Evolutionary conservation across 2,329 filamentous ascomycete species (phyloP).

Genomic region (Parastagonospora avenae): DNA sequence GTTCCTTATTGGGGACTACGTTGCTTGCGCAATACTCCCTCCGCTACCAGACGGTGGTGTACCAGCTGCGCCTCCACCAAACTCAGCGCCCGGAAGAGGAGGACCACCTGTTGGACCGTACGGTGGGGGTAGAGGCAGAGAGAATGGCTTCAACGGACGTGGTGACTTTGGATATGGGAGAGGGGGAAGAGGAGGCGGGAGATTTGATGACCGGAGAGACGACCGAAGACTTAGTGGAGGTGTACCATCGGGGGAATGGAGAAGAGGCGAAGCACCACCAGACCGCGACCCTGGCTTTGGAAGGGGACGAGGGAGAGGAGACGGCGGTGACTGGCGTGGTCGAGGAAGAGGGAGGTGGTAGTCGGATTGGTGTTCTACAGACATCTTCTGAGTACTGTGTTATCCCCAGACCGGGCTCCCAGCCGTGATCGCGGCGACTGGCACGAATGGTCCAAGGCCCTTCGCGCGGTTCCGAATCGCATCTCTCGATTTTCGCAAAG

Average conservation of each 20-base stretch:
- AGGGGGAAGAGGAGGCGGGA: slow-evolving; percentile 42
- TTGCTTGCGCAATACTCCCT: slow-evolving; percentile 80
- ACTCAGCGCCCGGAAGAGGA: slow-evolving; percentile 38
- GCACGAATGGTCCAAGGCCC: too few relatives aligned
- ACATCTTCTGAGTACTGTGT: too few relatives aligned
- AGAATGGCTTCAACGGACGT: slow-evolving; percentile 41
- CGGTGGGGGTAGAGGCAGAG: slow-evolving; percentile 32
- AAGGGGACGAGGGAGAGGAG: slow-evolving; percentile 46
- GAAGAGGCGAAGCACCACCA: slow-evolving; percentile 67
- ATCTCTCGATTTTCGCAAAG: too few relatives aligned
- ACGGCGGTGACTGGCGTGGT: slow-evolving; percentile 36
- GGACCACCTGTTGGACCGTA: slow-evolving; percentile 35
- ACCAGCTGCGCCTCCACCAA: slow-evolving; percentile 62
- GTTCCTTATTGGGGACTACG: slow-evolving; percentile 88
- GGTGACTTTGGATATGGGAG: slow-evolving; percentile 46
- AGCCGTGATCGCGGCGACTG: too few relatives aligned
- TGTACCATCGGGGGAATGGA: slow-evolving; percentile 67
- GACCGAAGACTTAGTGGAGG: slow-evolving; percentile 39
- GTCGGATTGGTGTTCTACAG: neutral
- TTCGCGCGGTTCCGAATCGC: too few relatives aligned
- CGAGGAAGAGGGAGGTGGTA: slow-evolving; percentile 43
- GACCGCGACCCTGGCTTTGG: slow-evolving; percentile 47
- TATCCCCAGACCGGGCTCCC: too few relatives aligned
- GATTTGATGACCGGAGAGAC: slow-evolving; percentile 39
- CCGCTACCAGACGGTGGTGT: slow-evolving; percentile 76